A percentile compares a stretch with the other conserved stretches of the same genome.
Evolutionary conservation across 345 rosid genomes (phyloP).

Genomic region (Isatis tinctoria): DNA sequence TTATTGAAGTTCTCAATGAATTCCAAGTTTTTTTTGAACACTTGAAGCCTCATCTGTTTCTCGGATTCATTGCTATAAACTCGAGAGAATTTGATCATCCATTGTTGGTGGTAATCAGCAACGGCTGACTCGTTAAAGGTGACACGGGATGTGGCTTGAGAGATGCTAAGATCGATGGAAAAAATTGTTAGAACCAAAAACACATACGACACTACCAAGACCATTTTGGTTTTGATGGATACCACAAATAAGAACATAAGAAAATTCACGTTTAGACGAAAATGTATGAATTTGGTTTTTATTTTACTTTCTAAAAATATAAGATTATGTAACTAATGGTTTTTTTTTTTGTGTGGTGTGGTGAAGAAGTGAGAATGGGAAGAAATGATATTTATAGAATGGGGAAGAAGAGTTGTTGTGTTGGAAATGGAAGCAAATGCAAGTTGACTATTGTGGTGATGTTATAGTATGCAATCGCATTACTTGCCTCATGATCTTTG

Average conservation of each 20-base stretch:
- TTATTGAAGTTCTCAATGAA: too few relatives aligned
- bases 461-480: not conserved
- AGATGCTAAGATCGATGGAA: not conserved
- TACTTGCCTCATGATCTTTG: not conserved
- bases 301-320: too few relatives aligned
- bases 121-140: not conserved
- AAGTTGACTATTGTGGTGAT: not conserved
- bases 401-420: not conserved
- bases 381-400: not conserved
- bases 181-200: not conserved
- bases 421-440: not conserved
- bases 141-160: conserved; percentile 12
- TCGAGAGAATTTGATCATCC: conserved; percentile 28
- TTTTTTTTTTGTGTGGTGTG: not conserved
- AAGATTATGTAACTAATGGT: too few relatives aligned
- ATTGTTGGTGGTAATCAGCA: conserved; percentile 21
- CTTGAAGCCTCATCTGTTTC: too few relatives aligned
- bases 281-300: not conserved
- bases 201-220: not conserved
- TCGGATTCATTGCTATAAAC: too few relatives aligned
- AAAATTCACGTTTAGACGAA: not conserved
- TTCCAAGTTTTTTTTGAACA: too few relatives aligned
- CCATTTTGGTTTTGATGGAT: conserved; percentile 13
- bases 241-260: not conserved
- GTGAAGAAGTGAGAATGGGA: not conserved